These are phyloP conservation scores for Chlorella sp. DNA, from an alignment of 139 green algal genomes.

Conservation along the genomic window DNA sequence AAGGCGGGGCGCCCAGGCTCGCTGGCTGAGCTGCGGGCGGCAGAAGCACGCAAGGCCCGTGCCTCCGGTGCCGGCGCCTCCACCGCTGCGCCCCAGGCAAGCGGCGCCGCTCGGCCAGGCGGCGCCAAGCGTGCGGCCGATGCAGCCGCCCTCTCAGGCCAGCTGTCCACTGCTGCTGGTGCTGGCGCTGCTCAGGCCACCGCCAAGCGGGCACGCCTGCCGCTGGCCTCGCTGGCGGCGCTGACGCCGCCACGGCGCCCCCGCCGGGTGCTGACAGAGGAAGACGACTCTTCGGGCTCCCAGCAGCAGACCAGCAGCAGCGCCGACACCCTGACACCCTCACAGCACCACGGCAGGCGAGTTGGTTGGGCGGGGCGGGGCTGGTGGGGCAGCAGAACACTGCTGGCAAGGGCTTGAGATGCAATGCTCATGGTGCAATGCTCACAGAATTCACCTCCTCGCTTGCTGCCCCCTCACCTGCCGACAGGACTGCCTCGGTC, in stretches of 20 bases:
- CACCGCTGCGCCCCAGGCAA: background rate
- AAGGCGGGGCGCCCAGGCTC: too few species aligned
- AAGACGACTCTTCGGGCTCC: slow-evolving; percentile 9
- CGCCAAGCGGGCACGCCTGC: background rate
- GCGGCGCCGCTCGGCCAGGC: background rate
- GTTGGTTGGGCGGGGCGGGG: background rate
- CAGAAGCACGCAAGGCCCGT: too few species aligned
- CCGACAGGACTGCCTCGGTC: too few species aligned
- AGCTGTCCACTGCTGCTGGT: background rate
- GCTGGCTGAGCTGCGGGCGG: too few species aligned
- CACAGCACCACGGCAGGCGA: background rate
- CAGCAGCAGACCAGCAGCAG: background rate
- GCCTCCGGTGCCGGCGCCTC: too few species aligned
- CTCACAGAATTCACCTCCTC: too few species aligned
- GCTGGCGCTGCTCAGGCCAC: background rate
- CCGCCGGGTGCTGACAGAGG: background rate
- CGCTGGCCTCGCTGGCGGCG: background rate
- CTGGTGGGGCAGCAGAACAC: background rate
- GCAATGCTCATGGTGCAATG: too few species aligned
- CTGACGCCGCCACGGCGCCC: background rate
- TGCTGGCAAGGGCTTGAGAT: too few species aligned
- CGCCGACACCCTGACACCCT: background rate
- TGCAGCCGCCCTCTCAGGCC: background rate
- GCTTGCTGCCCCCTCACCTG: background rate
- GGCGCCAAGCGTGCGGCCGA: background rate